These are phyloP conservation scores for Trebouxia gelatinosa DNA, from an alignment of 163 green algal genomes.

Conservation along the genomic window DNA sequence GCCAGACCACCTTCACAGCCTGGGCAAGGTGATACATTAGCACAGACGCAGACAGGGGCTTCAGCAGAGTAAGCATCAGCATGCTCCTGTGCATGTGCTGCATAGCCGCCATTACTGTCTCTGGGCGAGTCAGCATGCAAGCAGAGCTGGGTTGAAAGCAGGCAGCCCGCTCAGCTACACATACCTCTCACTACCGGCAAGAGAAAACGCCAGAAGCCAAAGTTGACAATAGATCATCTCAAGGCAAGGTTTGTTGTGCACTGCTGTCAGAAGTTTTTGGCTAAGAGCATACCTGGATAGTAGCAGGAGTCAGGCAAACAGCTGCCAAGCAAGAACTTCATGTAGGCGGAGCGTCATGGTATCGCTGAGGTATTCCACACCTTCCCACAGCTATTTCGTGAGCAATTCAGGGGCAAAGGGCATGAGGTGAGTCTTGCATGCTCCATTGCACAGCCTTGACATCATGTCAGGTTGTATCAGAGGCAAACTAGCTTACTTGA, in stretches of 20 bases:
- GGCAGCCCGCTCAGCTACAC: neutral
- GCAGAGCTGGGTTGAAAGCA: no score
- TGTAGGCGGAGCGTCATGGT: slow-evolving; percentile 36
- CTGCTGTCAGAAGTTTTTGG: neutral
- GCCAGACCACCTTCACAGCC: neutral
- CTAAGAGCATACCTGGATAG: no score
- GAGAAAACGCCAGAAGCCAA: slow-evolving; percentile 36
- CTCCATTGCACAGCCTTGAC: neutral
- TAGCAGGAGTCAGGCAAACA: no score
- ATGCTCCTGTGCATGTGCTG: no score
- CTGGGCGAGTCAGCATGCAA: no score
- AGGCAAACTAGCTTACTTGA: neutral
- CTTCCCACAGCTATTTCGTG: slow-evolving; percentile 47
- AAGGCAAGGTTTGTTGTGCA: slow-evolving; percentile 24
- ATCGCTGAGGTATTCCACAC: slow-evolving; percentile 48
- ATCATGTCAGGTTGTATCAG: neutral
- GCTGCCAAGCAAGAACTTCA: neutral
- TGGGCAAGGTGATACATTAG: neutral
- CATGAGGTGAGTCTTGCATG: slow-evolving; percentile 39
- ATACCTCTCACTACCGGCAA: neutral
- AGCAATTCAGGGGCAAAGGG: slow-evolving; percentile 42
- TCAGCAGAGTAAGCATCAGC: neutral
- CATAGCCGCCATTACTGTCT: no score
- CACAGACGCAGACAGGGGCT: neutral
- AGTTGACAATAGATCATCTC: slow-evolving; percentile 52